Percentiles rank a stretch among this genome's conserved stretches.
phyloP scores from a whole-genome alignment of 495 filamentous ascomycete species.

The Xeromyces bisporus region DNA sequence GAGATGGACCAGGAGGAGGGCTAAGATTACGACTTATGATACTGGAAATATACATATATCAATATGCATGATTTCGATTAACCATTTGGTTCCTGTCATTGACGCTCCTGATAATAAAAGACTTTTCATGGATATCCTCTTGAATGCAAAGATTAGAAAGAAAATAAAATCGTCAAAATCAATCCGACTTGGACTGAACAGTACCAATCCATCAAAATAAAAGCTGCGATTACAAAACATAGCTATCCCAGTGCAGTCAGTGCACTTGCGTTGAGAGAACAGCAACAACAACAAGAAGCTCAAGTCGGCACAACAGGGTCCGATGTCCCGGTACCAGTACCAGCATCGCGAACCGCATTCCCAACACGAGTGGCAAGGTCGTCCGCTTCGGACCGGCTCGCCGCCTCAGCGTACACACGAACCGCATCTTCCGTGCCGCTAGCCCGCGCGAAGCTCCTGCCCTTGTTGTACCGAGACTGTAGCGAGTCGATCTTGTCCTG shows the following conservation, averaged over 20 bases:
- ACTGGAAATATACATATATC: background rate
- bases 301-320: too few relatives aligned
- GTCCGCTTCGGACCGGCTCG: conserved; percentile 64
- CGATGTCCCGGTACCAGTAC: conserved; percentile 6
- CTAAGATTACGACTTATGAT: conserved; percentile 5
- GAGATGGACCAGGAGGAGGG: conserved; percentile 73
- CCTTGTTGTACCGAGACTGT: conserved; percentile 81
- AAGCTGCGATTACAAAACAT: too few relatives aligned
- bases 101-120: too few relatives aligned
- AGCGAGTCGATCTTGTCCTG: conserved; percentile 73
- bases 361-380: conserved; percentile 73
- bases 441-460: conserved; percentile 76
- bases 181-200: too few relatives aligned
- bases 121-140: too few relatives aligned
- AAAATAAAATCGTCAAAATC: too few relatives aligned
- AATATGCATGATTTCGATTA: background rate
- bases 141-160: too few relatives aligned
- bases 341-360: conserved; percentile 42
- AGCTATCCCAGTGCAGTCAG: background rate
- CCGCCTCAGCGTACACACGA: conserved; percentile 92
- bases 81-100: too few relatives aligned
- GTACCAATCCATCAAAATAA: too few relatives aligned
- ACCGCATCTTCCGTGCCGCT: conserved; percentile 94
- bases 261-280: background rate
- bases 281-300: background rate